These are phyloP conservation scores for Aspergillus eucalypticola DNA, from an alignment of 2,329 filamentous ascomycete species.

Conservation along the genomic window DNA sequence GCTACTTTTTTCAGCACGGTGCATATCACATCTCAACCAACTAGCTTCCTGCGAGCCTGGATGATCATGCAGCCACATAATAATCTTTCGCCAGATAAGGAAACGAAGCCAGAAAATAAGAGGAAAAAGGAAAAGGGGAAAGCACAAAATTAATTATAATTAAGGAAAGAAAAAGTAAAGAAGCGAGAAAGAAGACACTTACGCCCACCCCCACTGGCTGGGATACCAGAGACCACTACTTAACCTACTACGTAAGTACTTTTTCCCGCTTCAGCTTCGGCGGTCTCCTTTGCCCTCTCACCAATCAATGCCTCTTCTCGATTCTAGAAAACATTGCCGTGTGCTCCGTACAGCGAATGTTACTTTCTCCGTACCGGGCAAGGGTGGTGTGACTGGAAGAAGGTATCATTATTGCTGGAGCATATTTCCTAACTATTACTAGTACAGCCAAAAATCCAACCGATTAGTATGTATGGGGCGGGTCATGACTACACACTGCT, in stretches of 20 bases:
- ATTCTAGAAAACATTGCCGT: conserved; percentile 26
- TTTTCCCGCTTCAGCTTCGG: conserved; percentile 12
- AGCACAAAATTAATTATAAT: not conserved
- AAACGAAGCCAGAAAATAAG: not conserved
- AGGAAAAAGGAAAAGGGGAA: not conserved
- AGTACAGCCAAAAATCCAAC: conserved; percentile 11
- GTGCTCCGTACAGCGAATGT: conserved; percentile 13
- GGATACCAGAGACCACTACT: conserved; percentile 3
- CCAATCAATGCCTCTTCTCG: conserved; percentile 16
- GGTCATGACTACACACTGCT: not conserved
- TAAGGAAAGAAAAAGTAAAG: conserved; percentile 1
- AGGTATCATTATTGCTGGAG: conserved; percentile 14
- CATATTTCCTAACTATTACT: not conserved
- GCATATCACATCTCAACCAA: conserved; percentile 29
- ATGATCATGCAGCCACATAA: conserved; percentile 28
- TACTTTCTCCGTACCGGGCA: conserved; percentile 13
- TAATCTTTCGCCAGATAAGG: conserved; percentile 12
- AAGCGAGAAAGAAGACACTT: not conserved
- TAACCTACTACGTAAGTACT: too few species aligned
- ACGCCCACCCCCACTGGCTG: not conserved
- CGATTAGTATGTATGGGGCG: not conserved
- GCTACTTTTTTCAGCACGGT: conserved; percentile 23
- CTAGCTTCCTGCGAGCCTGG: conserved; percentile 35
- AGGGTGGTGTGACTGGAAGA: conserved; percentile 16
- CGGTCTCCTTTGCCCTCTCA: conserved; percentile 20